Evolutionary conservation across 805 yeast species (phyloP).

Genomic region (Pichia californica): DNA sequence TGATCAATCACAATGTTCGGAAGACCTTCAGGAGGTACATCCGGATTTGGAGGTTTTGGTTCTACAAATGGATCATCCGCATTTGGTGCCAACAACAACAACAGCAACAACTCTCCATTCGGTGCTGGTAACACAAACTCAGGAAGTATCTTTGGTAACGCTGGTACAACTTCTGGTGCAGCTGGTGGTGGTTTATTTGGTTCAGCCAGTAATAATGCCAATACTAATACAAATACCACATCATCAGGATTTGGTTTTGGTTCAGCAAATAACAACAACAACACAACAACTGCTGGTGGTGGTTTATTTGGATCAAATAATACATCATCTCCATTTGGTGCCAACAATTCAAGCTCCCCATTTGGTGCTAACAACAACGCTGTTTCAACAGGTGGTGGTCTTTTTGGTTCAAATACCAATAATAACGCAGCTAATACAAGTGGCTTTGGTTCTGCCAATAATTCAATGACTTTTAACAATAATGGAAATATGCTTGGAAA

Average conservation of each 20-base stretch:
- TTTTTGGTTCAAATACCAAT: constrained; percentile 15
- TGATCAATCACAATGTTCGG: constrained; percentile 51
- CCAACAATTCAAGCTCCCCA: constrained; percentile 12
- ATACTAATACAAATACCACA: constrained; percentile 15
- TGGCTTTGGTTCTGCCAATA: constrained; percentile 13
- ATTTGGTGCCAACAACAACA: constrained; percentile 16
- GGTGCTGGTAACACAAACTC: constrained; percentile 19
- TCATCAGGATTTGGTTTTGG: constrained; percentile 11
- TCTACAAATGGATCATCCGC: not conserved
- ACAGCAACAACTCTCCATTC: constrained; percentile 14
- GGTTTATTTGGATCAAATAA: constrained; percentile 25
- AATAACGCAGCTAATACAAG: constrained; percentile 13
- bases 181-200: constrained; percentile 16
- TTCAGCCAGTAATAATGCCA: constrained; percentile 17
- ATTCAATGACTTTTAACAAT: constrained; percentile 3
- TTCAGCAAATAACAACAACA: not conserved
- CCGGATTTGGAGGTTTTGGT: constrained; percentile 46
- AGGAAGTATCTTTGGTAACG: not conserved
- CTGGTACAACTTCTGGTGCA: constrained; percentile 10
- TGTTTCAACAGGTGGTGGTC: constrained; percentile 14
- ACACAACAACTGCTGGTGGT: constrained; percentile 19
- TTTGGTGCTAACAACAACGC: constrained; percentile 20
- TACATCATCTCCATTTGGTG: constrained; percentile 30
- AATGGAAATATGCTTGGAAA: constrained; percentile 5
- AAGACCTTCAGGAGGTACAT: constrained; percentile 31